A percentile compares a stretch with the other conserved stretches of the same genome.
Conservation (phyloP, 2,329 filamentous ascomycete genomes). For the Colletotrichum orchidophilum region DNA sequence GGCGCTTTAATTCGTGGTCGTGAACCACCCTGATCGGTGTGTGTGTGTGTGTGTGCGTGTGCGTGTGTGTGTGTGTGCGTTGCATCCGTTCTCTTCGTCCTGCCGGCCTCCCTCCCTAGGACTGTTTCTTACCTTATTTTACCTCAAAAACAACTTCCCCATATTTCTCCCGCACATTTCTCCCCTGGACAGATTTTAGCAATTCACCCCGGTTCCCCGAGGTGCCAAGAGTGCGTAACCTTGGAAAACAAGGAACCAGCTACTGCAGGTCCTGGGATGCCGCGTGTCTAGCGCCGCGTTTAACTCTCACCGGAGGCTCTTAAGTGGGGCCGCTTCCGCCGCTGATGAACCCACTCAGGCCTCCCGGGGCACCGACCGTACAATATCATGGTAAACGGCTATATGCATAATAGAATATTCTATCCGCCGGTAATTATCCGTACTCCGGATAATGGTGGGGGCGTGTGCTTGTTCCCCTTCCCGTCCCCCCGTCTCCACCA, state of each 20-base stretch:
- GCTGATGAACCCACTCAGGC: neutral
- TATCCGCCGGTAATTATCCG: slow-evolving; percentile 4
- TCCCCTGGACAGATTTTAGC: neutral
- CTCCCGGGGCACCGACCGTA: neutral
- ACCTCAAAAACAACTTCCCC: neutral
- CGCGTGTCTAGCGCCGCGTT: slow-evolving; percentile 19
- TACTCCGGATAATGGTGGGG: neutral
- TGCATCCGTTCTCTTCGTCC: neutral
- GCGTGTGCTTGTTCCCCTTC: slow-evolving; percentile 14
- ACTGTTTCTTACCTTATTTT: neutral
- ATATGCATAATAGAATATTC: slow-evolving; percentile 2
- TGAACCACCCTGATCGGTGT: neutral
- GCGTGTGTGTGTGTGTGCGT: neutral
- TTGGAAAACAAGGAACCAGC: slow-evolving; percentile 22
- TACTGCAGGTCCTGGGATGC: slow-evolving; percentile 35
- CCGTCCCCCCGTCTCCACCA: neutral
- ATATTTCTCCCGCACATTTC: neutral
- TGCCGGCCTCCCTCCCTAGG: neutral
- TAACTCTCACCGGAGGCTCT: neutral
- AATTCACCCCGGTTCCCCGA: neutral
- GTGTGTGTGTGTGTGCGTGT: neutral
- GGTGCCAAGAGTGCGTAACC: slow-evolving; percentile 25
- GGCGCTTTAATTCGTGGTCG: neutral
- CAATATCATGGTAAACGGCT: slow-evolving; percentile 3
- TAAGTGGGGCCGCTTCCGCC: slow-evolving; percentile 22